These are phyloP conservation scores for Boletus sensibilis DNA, from an alignment of 768 basidiomycete species.

Conservation along the genomic window DNA sequence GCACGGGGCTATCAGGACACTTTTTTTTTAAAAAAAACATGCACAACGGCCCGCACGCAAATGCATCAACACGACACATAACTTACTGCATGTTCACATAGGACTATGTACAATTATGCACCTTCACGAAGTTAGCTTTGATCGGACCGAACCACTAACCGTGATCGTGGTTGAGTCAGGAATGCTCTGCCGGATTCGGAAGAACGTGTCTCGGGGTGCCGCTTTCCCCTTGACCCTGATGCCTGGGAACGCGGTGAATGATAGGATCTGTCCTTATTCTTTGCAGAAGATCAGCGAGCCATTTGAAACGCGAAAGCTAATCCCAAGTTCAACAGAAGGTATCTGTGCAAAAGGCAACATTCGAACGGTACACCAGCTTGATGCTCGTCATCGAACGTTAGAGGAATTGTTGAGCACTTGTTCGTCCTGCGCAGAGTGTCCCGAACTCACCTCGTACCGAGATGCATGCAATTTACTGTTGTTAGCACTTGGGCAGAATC, in stretches of 20 bases:
- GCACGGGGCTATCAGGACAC: not conserved
- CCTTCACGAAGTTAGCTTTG: not conserved
- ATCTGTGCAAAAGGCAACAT: not conserved
- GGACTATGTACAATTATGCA: not conserved
- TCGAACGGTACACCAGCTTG: not conserved
- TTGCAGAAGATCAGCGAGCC: not conserved
- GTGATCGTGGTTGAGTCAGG: not conserved
- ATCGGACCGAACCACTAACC: not conserved
- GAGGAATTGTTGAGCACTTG: not conserved
- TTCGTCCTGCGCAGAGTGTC: no score
- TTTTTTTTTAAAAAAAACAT: not conserved
- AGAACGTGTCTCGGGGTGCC: not conserved
- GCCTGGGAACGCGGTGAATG: not conserved
- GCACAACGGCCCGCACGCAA: not conserved
- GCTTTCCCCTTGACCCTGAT: not conserved
- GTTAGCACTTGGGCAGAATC: no score
- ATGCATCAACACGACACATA: not conserved
- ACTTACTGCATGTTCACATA: not conserved
- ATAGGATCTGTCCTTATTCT: not conserved
- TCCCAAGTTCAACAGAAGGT: no score
- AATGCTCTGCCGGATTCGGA: not conserved
- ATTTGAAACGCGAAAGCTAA: not conserved
- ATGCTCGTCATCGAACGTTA: not conserved
- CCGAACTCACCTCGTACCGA: not conserved
- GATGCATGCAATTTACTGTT: not conserved